Conservation (phyloP, 495 filamentous ascomycete genomes). For the Aspergillus leporis region DNA sequence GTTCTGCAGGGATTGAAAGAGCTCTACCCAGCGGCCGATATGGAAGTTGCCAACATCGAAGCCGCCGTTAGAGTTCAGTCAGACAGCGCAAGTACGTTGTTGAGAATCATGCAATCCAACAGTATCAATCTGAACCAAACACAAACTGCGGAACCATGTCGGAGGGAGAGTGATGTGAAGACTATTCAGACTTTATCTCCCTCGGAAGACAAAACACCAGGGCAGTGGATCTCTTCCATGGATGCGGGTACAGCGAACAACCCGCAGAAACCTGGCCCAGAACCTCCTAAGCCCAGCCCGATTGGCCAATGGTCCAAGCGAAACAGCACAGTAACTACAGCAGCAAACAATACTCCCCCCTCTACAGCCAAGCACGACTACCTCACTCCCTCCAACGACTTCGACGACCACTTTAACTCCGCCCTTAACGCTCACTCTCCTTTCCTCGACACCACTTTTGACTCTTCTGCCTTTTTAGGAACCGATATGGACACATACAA, state of each 20-base stretch:
- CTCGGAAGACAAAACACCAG: slow-evolving; percentile 2
- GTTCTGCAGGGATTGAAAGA: slow-evolving; percentile 76
- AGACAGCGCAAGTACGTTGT: slow-evolving; percentile 32
- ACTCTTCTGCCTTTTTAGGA: slow-evolving; percentile 25
- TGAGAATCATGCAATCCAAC: slow-evolving; percentile 40
- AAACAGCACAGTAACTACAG: slow-evolving; percentile 11
- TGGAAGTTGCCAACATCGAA: slow-evolving; percentile 76
- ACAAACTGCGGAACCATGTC: slow-evolving; percentile 8
- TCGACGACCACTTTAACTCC: slow-evolving; percentile 30
- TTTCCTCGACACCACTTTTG: slow-evolving; percentile 18
- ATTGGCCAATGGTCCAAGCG: slow-evolving; percentile 1
- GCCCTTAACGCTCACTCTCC: slow-evolving; percentile 7
- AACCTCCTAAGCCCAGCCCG: neutral
- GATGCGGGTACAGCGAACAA: neutral
- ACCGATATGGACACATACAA: slow-evolving; percentile 32
- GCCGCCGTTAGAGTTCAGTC: slow-evolving; percentile 65
- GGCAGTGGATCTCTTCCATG: slow-evolving; percentile 17
- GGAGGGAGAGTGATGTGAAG: slow-evolving; percentile 22
- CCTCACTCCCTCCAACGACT: slow-evolving; percentile 28
- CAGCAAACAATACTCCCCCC: slow-evolving; percentile 6
- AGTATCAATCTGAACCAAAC: slow-evolving; percentile 15
- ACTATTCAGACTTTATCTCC: slow-evolving; percentile 12
- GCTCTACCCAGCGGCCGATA: slow-evolving; percentile 80
- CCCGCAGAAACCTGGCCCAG: neutral
- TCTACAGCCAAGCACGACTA: slow-evolving; percentile 12